Percentiles rank a stretch among this genome's conserved stretches.
Evolutionary conservation across 306 rosid genomes (phyloP).

Genomic region (Albizia julibrissin): DNA sequence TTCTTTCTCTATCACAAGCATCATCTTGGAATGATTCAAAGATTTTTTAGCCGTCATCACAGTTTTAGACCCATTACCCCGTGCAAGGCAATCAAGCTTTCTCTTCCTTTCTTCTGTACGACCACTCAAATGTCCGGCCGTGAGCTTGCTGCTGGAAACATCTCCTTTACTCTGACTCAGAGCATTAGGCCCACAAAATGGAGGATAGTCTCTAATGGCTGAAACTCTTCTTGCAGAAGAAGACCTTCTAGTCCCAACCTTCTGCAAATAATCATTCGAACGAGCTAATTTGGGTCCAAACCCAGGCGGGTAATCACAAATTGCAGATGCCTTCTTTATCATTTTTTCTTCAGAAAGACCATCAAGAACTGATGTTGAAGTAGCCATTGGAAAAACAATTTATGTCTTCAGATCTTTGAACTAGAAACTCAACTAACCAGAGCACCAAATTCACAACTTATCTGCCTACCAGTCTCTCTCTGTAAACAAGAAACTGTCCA

Average conservation of each 20-base stretch:
- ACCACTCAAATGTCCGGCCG: conserved; percentile 18
- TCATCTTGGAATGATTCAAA: conserved; percentile 11
- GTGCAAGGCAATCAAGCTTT: conserved; percentile 19
- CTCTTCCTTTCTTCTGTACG: conserved; percentile 38
- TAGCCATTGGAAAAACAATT: neutral
- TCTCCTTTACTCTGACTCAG: neutral
- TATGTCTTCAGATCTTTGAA: neutral
- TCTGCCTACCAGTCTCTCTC: neutral
- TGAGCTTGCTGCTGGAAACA: neutral
- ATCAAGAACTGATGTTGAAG: neutral
- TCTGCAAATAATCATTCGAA: no score
- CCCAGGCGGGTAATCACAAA: neutral
- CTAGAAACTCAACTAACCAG: neutral
- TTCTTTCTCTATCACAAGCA: conserved; percentile 29
- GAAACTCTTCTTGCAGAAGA: neutral
- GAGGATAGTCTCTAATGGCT: conserved; percentile 4
- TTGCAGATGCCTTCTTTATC: neutral
- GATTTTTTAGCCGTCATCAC: conserved; percentile 34
- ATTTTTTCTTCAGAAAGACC: neutral
- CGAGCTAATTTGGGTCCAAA: neutral
- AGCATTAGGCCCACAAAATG: conserved; percentile 44
- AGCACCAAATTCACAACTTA: neutral
- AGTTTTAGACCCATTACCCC: conserved; percentile 22
- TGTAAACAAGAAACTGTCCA: neutral
- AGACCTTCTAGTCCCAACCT: neutral